Conservation (phyloP, 2,329 filamentous ascomycete genomes). For the Sporothrix inflata region DNA sequence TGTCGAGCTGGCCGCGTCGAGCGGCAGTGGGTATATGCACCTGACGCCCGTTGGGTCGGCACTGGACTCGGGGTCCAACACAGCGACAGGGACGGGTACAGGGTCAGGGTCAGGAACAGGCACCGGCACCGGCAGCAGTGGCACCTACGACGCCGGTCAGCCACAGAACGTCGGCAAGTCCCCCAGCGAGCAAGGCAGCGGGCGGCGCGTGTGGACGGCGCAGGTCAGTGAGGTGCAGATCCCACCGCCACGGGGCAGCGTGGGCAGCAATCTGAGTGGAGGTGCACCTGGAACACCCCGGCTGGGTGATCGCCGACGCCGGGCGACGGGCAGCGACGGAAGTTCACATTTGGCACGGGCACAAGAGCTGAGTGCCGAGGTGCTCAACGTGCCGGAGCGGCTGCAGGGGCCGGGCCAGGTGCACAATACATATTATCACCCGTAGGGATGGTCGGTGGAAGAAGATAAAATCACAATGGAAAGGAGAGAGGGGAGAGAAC, state of each 20-base stretch:
- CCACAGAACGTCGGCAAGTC: constrained; percentile 35
- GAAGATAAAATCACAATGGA: background rate
- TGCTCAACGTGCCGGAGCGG: background rate
- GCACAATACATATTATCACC: constrained; percentile 32
- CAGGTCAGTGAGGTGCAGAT: constrained; percentile 42
- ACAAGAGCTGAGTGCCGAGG: constrained; percentile 30
- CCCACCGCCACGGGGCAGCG: constrained; percentile 25
- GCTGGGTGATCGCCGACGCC: background rate
- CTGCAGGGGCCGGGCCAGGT: background rate
- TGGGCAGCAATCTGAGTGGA: background rate
- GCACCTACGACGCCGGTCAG: constrained; percentile 20
- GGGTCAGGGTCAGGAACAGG: constrained; percentile 12
- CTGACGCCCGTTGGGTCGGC: constrained; percentile 16
- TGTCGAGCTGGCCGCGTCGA: constrained; percentile 25
- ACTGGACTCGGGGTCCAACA: constrained; percentile 7
- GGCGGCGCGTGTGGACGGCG: constrained; percentile 40
- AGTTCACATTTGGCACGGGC: background rate
- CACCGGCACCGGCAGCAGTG: constrained; percentile 27
- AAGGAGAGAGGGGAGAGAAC: background rate
- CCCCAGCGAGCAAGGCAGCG: constrained; percentile 27
- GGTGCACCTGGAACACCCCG: background rate
- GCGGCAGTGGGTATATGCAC: constrained; percentile 20
- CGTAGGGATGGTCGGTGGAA: background rate
- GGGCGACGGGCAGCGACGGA: constrained; percentile 24
- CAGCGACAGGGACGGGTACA: constrained; percentile 25